phyloP scores from a whole-genome alignment of 2,329 filamentous ascomycete genomes.

The Calonectria ilicicola region DNA sequence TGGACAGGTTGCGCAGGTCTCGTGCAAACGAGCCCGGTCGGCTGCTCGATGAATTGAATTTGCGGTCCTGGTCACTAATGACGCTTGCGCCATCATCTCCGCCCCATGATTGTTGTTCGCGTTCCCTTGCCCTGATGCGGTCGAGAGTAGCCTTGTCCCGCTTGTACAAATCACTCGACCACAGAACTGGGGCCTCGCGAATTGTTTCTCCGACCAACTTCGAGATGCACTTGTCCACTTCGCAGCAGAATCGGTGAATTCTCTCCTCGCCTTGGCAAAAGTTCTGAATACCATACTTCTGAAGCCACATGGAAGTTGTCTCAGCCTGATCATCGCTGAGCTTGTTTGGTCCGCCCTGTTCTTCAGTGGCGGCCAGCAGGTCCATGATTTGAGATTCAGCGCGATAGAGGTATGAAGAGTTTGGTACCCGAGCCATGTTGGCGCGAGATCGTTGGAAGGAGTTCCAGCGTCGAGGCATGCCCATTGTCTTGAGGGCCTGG shows the following conservation, averaged over 20 bases:
- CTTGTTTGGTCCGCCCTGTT: conserved; percentile 93
- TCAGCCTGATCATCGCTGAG: conserved; percentile 95
- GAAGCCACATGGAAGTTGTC: conserved; percentile 85
- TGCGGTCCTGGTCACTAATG: conserved; percentile 66
- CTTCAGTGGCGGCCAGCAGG: conserved; percentile 82
- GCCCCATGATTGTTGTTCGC: conserved; percentile 60
- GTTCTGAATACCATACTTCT: conserved; percentile 85
- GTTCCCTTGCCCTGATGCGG: conserved; percentile 56
- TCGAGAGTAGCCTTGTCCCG: conserved; percentile 77
- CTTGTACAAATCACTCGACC: conserved; percentile 90
- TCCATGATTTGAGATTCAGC: conserved; percentile 89
- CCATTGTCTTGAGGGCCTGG: conserved; percentile 92
- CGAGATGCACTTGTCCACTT: conserved; percentile 87
- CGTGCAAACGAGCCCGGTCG: conserved; percentile 65
- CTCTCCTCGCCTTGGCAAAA: conserved; percentile 95
- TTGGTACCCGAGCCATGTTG: conserved; percentile 59
- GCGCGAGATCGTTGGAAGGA: conserved; percentile 63
- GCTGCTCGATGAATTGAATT: conserved; percentile 56
- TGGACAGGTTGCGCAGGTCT: conserved; percentile 69
- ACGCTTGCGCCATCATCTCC: conserved; percentile 65
- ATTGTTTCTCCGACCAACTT: conserved; percentile 88
- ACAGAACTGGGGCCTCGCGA: conserved; percentile 86
- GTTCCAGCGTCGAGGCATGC: conserved; percentile 69
- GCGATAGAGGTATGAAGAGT: conserved; percentile 78
- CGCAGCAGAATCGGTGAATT: conserved; percentile 92